Conservation (phyloP, 176 grass and related monocot species). For the Triticum turgidum region DNA sequence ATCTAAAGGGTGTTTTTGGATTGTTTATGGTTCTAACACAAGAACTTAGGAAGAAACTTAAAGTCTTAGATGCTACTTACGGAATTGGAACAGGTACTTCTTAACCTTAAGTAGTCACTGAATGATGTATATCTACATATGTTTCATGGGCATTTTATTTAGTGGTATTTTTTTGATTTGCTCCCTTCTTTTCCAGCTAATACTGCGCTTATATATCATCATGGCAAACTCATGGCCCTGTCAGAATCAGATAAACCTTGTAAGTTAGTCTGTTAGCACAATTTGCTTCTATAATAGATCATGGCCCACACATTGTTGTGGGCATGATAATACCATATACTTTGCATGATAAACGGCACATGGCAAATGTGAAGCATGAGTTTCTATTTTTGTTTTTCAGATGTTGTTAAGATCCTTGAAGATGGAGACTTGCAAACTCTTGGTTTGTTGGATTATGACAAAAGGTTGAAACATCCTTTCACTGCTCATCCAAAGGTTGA, state of each 20-base stretch:
- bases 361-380: background rate
- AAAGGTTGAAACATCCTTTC: constrained; percentile 84
- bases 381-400: constrained; percentile 43
- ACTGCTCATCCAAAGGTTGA: constrained; percentile 97
- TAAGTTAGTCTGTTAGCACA: constrained; percentile 46
- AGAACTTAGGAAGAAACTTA: constrained; percentile 71
- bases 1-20: constrained; percentile 88
- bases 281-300: constrained; percentile 12
- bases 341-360: background rate
- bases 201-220: constrained; percentile 92
- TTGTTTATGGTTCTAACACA: constrained; percentile 96
- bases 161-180: background rate
- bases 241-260: constrained; percentile 93
- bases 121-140: background rate
- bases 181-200: constrained; percentile 55
- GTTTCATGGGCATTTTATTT: background rate
- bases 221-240: constrained; percentile 92
- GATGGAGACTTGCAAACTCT: constrained; percentile 95
- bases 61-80: constrained; percentile 84
- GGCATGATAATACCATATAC: background rate
- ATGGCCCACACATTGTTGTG: background rate
- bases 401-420: constrained; percentile 90
- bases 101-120: background rate
- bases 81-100: constrained; percentile 78
- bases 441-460: constrained; percentile 92